Evolutionary conservation across 331 rosid species (phyloP).

Genomic region (Telfairia occidentalis): DNA sequence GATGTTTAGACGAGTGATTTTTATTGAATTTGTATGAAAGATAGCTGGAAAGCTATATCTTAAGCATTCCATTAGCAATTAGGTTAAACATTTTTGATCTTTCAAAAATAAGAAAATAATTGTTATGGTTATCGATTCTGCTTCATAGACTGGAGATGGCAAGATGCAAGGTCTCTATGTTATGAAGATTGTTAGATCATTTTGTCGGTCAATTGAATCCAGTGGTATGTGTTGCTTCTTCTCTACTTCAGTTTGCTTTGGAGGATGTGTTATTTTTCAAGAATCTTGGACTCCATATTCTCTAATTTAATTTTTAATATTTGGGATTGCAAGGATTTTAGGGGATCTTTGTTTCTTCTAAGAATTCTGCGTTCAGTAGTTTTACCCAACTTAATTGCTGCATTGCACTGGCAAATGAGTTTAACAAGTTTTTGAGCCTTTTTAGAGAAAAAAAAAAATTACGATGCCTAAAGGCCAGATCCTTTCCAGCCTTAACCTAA

Average conservation of each 20-base stretch:
- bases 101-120: not conserved
- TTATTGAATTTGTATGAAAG: not conserved
- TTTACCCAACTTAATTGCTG: not conserved
- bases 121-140: constrained; percentile 10
- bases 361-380: not conserved
- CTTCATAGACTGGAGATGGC: constrained; percentile 58
- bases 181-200: constrained; percentile 92
- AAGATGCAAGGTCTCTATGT: constrained; percentile 72
- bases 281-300: not conserved
- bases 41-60: not conserved
- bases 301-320: not conserved
- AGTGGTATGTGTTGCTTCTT: constrained; percentile 36
- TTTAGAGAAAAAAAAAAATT: not conserved
- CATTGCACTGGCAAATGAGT: not conserved
- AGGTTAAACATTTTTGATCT: not conserved
- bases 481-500: not conserved
- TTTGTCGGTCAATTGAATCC: constrained; percentile 51
- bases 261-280: not conserved
- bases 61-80: not conserved
- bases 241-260: constrained; percentile 7
- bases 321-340: not conserved
- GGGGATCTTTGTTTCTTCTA: not conserved
- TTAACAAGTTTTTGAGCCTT: not conserved
- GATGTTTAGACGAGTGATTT: not conserved
- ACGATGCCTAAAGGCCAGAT: not conserved